These are phyloP conservation scores for Pyrus pyrifolia DNA, from an alignment of 306 rosid genomes.

Conservation along the genomic window DNA sequence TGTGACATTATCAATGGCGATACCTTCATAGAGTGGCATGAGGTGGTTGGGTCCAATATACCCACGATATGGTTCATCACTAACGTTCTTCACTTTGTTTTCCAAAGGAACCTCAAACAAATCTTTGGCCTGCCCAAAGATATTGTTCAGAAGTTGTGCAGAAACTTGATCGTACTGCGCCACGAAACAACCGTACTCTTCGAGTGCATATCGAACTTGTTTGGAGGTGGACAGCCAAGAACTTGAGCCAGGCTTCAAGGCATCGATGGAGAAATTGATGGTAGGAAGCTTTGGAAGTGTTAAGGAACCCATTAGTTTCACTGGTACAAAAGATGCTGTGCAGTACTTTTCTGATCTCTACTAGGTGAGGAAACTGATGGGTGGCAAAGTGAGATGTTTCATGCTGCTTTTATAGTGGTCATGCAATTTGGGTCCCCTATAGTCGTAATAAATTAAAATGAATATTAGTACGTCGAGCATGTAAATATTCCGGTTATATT, in stretches of 20 bases:
- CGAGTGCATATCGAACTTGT: constrained; percentile 8
- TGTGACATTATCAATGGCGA: constrained; percentile 3
- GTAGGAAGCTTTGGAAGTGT: background rate
- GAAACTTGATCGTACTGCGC: background rate
- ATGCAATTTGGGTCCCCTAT: background rate
- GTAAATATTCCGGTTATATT: too few species aligned
- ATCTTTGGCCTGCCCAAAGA: constrained; percentile 3
- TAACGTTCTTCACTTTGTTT: constrained; percentile 1
- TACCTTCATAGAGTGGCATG: constrained; percentile 1
- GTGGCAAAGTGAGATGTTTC: background rate
- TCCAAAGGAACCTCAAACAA: constrained; percentile 11
- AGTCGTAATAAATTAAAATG: too few species aligned
- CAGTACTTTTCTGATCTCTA: background rate
- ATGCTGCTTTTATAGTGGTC: background rate
- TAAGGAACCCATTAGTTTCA: background rate
- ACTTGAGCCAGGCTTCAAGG: background rate
- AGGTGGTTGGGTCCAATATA: background rate
- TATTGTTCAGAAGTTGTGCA: background rate
- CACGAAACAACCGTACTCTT: constrained; percentile 15
- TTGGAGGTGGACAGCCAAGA: constrained; percentile 4
- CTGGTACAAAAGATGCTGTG: background rate
- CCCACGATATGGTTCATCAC: background rate
- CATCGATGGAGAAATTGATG: background rate
- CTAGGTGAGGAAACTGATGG: background rate
- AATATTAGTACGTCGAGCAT: too few species aligned